A percentile compares a stretch with the other conserved stretches of the same genome.
Evolutionary conservation across 2,329 filamentous ascomycete species (phyloP).

Genomic region (Blastomyces silverae): DNA sequence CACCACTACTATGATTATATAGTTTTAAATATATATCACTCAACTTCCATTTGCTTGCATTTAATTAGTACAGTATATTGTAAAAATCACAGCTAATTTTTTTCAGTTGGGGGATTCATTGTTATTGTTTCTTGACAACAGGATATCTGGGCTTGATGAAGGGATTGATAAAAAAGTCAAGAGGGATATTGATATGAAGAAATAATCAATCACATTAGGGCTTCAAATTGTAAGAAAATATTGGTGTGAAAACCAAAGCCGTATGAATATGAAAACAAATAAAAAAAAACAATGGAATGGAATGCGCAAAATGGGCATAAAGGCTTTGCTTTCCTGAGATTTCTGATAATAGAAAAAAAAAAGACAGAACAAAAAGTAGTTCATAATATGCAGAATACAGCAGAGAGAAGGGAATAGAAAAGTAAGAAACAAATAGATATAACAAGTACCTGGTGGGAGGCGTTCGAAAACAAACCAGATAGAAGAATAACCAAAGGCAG

Average conservation of each 20-base stretch:
- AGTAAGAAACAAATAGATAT: background rate
- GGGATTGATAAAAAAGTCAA: too few relatives aligned
- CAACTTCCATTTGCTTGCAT: background rate
- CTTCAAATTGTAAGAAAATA: background rate
- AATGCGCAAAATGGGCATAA: background rate
- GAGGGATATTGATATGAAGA: background rate
- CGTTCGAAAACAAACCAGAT: background rate
- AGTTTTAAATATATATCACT: background rate
- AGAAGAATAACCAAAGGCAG: background rate
- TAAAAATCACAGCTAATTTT: background rate
- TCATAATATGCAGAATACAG: constrained; percentile 2
- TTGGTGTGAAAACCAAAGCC: background rate
- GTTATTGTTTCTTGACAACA: too few relatives aligned
- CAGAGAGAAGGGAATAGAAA: background rate
- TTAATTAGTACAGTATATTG: background rate
- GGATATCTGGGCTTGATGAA: too few relatives aligned
- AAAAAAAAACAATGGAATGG: background rate
- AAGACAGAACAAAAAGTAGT: background rate
- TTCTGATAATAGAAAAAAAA: background rate
- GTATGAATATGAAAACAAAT: background rate
- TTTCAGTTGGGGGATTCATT: background rate
- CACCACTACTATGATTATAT: too few relatives aligned
- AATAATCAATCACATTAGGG: too few relatives aligned
- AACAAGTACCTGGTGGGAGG: background rate
- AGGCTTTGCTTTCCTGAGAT: background rate